Percentiles rank a stretch among this genome's conserved stretches.
These are phyloP conservation scores for Phyllachora maydis DNA, from an alignment of 2,329 filamentous ascomycete genomes.

Conservation along the genomic window DNA sequence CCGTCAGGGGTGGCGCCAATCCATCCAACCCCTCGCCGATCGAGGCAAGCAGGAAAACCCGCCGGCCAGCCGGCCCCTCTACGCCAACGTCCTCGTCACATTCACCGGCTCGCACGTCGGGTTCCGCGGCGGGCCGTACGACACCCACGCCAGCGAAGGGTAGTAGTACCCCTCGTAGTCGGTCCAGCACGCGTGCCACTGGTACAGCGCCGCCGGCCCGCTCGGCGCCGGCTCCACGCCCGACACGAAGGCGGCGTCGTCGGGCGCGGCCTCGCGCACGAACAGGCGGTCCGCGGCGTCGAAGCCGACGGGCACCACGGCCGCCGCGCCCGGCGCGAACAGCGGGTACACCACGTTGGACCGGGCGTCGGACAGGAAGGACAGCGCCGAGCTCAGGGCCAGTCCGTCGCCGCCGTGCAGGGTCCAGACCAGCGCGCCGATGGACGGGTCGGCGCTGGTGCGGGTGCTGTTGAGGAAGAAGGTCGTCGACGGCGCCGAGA, in stretches of 20 bases:
- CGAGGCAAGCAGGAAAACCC: no score
- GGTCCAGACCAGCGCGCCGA: constrained; percentile 11
- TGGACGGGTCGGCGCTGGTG: constrained; percentile 2
- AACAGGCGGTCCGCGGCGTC: constrained; percentile 10
- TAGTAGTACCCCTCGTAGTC: constrained; percentile 13
- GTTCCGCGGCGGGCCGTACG: constrained; percentile 10
- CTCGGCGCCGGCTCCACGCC: constrained; percentile 4
- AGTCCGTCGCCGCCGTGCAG: constrained; percentile 7
- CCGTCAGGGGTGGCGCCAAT: no score
- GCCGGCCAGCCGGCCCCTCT: no score
- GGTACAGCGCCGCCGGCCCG: constrained; percentile 7
- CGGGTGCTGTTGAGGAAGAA: constrained; percentile 15
- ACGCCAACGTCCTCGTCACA: constrained; percentile 4
- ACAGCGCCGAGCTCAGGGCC: constrained; percentile 5
- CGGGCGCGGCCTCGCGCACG: constrained; percentile 7
- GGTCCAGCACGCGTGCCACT: constrained; percentile 15
- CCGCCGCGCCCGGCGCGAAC: constrained; percentile 6
- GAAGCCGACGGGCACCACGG: constrained; percentile 8
- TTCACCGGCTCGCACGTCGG: constrained; percentile 13
- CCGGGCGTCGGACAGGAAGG: constrained; percentile 5
- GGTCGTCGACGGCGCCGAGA: constrained; percentile 4
- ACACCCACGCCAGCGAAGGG: constrained; percentile 12
- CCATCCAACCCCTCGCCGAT: no score
- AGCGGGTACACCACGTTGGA: constrained; percentile 12
- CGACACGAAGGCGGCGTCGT: constrained; percentile 10